phyloP scores from a whole-genome alignment of 192 early-diverging fungal species.

The Rhizophagus prolifer region DNA sequence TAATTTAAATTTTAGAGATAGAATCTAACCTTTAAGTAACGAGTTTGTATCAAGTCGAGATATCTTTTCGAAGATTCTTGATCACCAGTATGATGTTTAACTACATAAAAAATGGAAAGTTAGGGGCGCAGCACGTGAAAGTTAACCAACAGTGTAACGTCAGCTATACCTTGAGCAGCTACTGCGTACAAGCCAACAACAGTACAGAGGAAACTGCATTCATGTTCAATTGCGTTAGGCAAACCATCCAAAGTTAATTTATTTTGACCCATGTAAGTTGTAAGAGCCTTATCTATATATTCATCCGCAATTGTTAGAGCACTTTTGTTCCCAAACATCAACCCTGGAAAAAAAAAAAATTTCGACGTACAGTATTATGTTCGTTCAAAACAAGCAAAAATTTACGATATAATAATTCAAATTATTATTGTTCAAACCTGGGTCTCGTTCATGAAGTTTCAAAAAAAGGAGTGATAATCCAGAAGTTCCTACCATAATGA shows the following conservation, averaged over 20 bases:
- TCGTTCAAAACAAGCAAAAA: neutral
- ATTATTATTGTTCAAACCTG: neutral
- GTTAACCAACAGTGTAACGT: neutral
- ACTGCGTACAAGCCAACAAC: slow-evolving; percentile 16
- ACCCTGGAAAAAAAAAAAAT: slow-evolving; percentile 2
- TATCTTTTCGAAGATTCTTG: neutral
- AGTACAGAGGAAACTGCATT: slow-evolving; percentile 17
- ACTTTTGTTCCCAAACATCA: neutral
- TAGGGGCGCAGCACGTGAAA: neutral
- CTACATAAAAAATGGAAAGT: neutral
- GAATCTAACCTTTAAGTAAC: neutral
- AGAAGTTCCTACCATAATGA: neutral
- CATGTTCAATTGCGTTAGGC: neutral
- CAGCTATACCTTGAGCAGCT: slow-evolving; percentile 1
- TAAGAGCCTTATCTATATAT: slow-evolving; percentile 8
- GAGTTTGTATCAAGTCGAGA: slow-evolving; percentile 6
- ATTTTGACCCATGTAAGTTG: neutral
- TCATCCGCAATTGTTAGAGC: slow-evolving; percentile 16
- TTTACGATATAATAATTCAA: neutral
- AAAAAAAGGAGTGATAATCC: slow-evolving; percentile 16
- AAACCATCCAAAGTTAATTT: neutral
- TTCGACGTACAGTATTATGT: neutral
- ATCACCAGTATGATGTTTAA: slow-evolving; percentile 17
- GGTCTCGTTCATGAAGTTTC: slow-evolving; percentile 16
- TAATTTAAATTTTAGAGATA: too few species aligned